Conservation (phyloP, 805 yeast genomes). For the Candida pseudofarinosa region DNA sequence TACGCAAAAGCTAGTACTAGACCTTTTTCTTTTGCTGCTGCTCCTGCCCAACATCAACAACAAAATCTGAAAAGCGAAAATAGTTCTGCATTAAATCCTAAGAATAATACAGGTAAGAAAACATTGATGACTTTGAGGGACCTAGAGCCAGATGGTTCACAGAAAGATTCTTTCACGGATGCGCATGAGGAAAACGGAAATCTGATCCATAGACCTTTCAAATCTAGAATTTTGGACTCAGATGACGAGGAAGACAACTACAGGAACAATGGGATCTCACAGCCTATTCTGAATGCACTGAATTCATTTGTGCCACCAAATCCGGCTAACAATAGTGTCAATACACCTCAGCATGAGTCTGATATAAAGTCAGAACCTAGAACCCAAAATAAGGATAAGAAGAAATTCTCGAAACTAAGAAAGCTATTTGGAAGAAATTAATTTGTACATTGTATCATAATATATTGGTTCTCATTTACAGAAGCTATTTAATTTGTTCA, state of each 20-base stretch:
- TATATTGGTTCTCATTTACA: background rate
- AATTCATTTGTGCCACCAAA: background rate
- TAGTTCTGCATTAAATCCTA: background rate
- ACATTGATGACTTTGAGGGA: conserved; percentile 1
- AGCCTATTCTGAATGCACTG: background rate
- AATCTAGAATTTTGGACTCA: conserved; percentile 59
- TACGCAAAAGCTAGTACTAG: conserved; percentile 49
- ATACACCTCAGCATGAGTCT: background rate
- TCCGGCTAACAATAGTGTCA: background rate
- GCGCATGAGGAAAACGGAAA: background rate
- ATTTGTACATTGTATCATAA: background rate
- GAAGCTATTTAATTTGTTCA: conserved; percentile 6
- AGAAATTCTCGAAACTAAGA: conserved; percentile 33
- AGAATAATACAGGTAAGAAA: conserved; percentile 3
- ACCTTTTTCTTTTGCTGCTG: conserved; percentile 36
- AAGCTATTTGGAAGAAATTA: conserved; percentile 35
- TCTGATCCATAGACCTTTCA: conserved; percentile 7
- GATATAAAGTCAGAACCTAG: conserved; percentile 1
- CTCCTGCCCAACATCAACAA: conserved; percentile 6
- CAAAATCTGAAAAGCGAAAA: background rate
- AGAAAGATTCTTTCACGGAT: background rate
- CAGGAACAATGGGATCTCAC: background rate
- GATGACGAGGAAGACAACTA: conserved; percentile 46
- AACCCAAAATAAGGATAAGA: conserved; percentile 24
- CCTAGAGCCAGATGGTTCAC: conserved; percentile 24